Evolutionary conservation across 2,329 filamentous ascomycete species (phyloP).

Genomic region (Bipolaris sorokiniana): DNA sequence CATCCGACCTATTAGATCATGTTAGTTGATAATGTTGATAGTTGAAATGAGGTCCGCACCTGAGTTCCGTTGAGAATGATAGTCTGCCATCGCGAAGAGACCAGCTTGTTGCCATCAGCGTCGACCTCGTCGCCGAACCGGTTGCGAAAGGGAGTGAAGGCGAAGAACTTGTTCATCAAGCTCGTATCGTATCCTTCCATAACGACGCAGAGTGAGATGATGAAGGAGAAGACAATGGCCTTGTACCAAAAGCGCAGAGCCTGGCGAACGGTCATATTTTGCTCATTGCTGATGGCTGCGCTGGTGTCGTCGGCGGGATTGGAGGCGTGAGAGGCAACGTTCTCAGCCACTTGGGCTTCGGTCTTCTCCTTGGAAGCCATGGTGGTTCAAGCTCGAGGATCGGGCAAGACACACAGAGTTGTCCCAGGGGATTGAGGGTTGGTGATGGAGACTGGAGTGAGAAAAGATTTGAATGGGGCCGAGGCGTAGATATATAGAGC

Average conservation of each 20-base stretch:
- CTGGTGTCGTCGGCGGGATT: conserved; percentile 24
- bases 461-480: conserved; percentile 4
- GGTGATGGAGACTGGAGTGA: background rate
- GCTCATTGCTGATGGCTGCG: conserved; percentile 49
- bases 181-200: conserved; percentile 89
- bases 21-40: conserved; percentile 15
- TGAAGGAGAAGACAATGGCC: conserved; percentile 77
- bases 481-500: conserved; percentile 16
- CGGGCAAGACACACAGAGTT: background rate
- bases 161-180: conserved; percentile 78
- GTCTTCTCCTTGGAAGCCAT: conserved; percentile 25
- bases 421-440: background rate
- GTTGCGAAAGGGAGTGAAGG: conserved; percentile 50
- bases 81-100: conserved; percentile 53
- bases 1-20: conserved; percentile 43
- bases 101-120: conserved; percentile 43
- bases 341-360: conserved; percentile 29
- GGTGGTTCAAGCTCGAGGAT: conserved; percentile 4
- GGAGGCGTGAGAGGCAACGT: conserved; percentile 21
- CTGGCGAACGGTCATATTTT: conserved; percentile 64
- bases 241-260: conserved; percentile 82
- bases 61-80: conserved; percentile 53
- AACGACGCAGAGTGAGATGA: conserved; percentile 83
- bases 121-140: conserved; percentile 47
- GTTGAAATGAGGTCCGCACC: conserved; percentile 25